Conservation (phyloP, 768 basidiomycete species). For the Trametes cubensis region DNA sequence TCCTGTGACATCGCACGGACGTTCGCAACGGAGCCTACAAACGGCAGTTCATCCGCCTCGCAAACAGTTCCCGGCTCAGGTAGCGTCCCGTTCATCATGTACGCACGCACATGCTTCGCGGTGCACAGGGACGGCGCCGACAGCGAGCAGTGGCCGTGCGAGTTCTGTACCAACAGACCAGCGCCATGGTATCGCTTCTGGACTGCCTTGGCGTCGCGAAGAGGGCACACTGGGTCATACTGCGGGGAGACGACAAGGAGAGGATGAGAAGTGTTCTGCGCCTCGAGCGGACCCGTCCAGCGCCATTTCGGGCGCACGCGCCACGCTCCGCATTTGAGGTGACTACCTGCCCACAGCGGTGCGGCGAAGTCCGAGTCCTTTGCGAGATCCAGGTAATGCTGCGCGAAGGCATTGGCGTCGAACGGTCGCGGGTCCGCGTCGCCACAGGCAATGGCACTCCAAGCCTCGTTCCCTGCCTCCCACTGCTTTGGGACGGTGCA, state of each 20-base stretch:
- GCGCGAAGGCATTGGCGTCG: background rate
- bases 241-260: conserved; percentile 24
- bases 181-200: conserved; percentile 22
- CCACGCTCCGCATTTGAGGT: conserved; percentile 24
- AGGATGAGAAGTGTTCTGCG: conserved; percentile 23
- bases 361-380: conserved; percentile 4
- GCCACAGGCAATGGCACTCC: conserved; percentile 18
- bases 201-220: conserved; percentile 22
- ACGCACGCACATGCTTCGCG: conserved; percentile 25
- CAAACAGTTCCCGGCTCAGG: conserved; percentile 27
- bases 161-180: conserved; percentile 26
- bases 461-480: conserved; percentile 17
- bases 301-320: conserved; percentile 23
- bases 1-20: conserved; percentile 17
- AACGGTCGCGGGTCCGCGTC: conserved; percentile 16
- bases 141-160: conserved; percentile 27
- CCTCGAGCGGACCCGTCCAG: conserved; percentile 24
- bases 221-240: conserved; percentile 27
- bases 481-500: conserved; percentile 6
- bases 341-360: conserved; percentile 21
- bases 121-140: conserved; percentile 27
- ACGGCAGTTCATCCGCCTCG: conserved; percentile 27
- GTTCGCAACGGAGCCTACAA: conserved; percentile 13
- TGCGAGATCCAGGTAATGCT: conserved; percentile 6
- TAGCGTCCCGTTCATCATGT: conserved; percentile 25